These are phyloP conservation scores for Delphinella strobiligena DNA, from an alignment of 2,329 filamentous ascomycete species.

Conservation along the genomic window DNA sequence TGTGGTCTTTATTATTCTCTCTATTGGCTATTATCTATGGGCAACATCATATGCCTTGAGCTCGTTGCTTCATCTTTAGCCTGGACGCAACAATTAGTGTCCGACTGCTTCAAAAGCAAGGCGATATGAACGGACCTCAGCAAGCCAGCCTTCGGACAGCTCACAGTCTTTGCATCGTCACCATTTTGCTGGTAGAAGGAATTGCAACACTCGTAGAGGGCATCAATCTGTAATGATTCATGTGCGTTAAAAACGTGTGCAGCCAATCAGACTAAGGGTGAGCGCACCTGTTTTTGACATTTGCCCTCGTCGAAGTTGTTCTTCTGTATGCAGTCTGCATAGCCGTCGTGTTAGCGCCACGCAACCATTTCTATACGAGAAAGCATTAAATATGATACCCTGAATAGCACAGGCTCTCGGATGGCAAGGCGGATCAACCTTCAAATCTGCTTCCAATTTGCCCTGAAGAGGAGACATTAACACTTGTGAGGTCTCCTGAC, in stretches of 20 bases:
- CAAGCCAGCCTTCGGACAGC: conserved; percentile 74
- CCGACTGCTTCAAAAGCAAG: not conserved
- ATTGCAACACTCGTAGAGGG: conserved; percentile 87
- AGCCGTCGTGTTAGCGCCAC: conserved; percentile 1
- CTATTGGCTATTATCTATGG: conserved; percentile 11
- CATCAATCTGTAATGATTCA: conserved; percentile 51
- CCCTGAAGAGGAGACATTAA: not conserved
- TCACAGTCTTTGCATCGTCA: conserved; percentile 61
- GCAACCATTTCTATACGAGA: not conserved
- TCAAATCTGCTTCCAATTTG: conserved; percentile 54
- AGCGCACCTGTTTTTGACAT: conserved; percentile 48
- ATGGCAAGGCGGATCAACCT: conserved; percentile 70
- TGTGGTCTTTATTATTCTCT: not conserved
- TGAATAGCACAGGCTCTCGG: conserved; percentile 85
- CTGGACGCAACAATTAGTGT: conserved; percentile 16
- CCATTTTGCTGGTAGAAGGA: conserved; percentile 74
- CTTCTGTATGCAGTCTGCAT: conserved; percentile 66
- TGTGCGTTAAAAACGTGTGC: conserved; percentile 6
- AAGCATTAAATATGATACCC: conserved; percentile 39
- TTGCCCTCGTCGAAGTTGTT: conserved; percentile 78
- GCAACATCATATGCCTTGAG: conserved; percentile 23
- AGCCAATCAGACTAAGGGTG: conserved; percentile 7
- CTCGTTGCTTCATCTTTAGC: conserved; percentile 73
- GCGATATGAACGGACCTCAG: conserved; percentile 38
- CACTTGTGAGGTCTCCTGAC: not conserved